These are phyloP conservation scores for Pistacia vera DNA, from an alignment of 345 rosid genomes.

Conservation along the genomic window DNA sequence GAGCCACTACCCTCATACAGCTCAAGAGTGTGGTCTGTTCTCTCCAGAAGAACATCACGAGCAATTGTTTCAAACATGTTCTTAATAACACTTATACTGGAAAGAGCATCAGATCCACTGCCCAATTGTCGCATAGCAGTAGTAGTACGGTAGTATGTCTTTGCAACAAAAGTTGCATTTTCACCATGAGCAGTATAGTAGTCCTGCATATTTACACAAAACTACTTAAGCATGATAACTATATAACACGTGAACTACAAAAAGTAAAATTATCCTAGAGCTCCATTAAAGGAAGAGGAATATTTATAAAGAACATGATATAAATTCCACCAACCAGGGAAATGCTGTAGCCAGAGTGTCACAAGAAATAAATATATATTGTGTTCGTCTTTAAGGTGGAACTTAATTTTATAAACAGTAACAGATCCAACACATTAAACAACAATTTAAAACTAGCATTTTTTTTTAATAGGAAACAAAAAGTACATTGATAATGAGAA, in stretches of 20 bases:
- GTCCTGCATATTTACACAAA: conserved; percentile 54
- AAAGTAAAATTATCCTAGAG: background rate
- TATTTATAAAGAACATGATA: background rate
- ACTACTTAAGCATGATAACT: background rate
- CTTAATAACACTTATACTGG: conserved; percentile 79
- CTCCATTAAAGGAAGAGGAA: background rate
- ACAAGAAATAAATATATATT: background rate
- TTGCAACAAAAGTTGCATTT: conserved; percentile 84
- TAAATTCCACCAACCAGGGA: background rate
- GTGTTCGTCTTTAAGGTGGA: background rate
- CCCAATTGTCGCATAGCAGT: conserved; percentile 83
- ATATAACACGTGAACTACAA: background rate
- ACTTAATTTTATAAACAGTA: background rate
- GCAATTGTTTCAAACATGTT: conserved; percentile 89
- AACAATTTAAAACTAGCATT: background rate
- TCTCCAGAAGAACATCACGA: conserved; percentile 86
- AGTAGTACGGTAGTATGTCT: conserved; percentile 89
- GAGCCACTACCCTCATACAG: conserved; percentile 91
- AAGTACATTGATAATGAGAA: no score
- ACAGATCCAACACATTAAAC: background rate
- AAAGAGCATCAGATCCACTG: conserved; percentile 70
- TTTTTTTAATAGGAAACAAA: no score
- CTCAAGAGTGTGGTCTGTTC: conserved; percentile 89
- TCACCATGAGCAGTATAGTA: conserved; percentile 94
- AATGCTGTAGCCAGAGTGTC: background rate